Evolutionary conservation across 2,329 filamentous ascomycete genomes (phyloP).

Genomic region (Cordyceps cateniannulata): DNA sequence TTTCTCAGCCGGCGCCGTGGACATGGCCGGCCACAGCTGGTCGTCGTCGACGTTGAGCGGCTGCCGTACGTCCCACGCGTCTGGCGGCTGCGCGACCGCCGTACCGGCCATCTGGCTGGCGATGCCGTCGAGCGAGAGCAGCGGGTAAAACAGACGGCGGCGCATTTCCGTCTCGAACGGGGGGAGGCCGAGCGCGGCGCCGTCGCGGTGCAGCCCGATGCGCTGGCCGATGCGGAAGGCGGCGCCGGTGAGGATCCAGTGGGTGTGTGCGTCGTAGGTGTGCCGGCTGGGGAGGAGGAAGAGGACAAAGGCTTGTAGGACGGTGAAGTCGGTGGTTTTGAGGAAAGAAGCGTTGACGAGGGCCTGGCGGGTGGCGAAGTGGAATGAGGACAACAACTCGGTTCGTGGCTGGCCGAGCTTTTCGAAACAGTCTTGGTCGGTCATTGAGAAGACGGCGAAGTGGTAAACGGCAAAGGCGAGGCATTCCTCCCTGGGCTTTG

Average conservation of each 20-base stretch:
- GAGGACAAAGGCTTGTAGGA: conserved; percentile 46
- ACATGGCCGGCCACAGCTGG: conserved; percentile 48
- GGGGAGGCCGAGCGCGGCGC: conserved; percentile 45
- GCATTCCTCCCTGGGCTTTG: conserved; percentile 27
- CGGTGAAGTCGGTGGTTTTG: conserved; percentile 43
- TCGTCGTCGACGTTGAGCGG: conserved; percentile 54
- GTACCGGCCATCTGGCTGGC: conserved; percentile 52
- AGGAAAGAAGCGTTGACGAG: conserved; percentile 45
- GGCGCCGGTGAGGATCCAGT: conserved; percentile 55
- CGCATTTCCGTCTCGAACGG: conserved; percentile 63
- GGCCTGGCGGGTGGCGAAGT: conserved; percentile 38
- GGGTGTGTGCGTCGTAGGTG: conserved; percentile 45
- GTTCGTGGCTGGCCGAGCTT: conserved; percentile 30
- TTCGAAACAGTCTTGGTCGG: conserved; percentile 32
- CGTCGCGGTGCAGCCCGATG: conserved; percentile 61
- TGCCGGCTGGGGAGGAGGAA: conserved; percentile 35
- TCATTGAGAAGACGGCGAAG: conserved; percentile 33
- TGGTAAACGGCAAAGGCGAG: conserved; percentile 38
- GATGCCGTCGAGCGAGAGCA: conserved; percentile 51
- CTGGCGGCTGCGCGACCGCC: conserved; percentile 42
- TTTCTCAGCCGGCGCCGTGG: conserved; percentile 41
- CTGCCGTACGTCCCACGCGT: conserved; percentile 47
- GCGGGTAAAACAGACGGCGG: conserved; percentile 60
- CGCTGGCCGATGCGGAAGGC: conserved; percentile 59
- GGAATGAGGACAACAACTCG: conserved; percentile 29